Percentiles rank a stretch among this genome's conserved stretches.
Conservation (phyloP, 768 basidiomycete species). For the Phanerochaete sordida region DNA sequence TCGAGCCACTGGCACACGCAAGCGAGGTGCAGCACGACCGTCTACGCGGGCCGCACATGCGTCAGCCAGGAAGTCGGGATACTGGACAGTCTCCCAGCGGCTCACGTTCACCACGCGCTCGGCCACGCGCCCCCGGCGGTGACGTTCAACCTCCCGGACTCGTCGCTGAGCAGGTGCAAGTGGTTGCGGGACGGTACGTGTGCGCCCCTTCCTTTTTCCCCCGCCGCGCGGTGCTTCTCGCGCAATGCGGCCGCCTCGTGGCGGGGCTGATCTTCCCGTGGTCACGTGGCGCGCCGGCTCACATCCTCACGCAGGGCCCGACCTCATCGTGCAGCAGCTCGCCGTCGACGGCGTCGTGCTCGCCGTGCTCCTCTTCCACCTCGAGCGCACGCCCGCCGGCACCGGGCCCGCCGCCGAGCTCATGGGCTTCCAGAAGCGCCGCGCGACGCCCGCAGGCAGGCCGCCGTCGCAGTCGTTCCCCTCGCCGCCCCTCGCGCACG, state of each 20-base stretch:
- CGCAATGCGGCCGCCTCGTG: slow-evolving; percentile 3
- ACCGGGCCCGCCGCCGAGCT: slow-evolving; percentile 60
- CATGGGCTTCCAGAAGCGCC: slow-evolving; percentile 43
- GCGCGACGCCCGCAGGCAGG: slow-evolving; percentile 22
- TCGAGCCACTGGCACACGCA: slow-evolving; percentile 48
- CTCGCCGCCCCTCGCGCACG: slow-evolving; percentile 3
- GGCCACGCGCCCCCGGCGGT: slow-evolving; percentile 38
- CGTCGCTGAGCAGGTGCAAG: slow-evolving; percentile 58
- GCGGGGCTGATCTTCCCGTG: not conserved
- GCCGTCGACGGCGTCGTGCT: slow-evolving; percentile 60
- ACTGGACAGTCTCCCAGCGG: slow-evolving; percentile 32
- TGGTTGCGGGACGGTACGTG: slow-evolving; percentile 68
- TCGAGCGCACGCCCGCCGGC: slow-evolving; percentile 50
- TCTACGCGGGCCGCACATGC: slow-evolving; percentile 48
- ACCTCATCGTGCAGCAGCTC: slow-evolving; percentile 68
- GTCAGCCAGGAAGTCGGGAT: slow-evolving; percentile 49
- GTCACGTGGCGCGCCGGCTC: not conserved
- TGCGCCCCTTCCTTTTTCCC: slow-evolving; percentile 6
- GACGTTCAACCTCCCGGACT: slow-evolving; percentile 64
- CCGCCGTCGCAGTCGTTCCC: slow-evolving; percentile 22
- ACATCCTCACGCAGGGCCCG: slow-evolving; percentile 34
- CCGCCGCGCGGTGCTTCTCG: not conserved
- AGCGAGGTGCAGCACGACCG: slow-evolving; percentile 62
- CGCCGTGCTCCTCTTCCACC: slow-evolving; percentile 63
- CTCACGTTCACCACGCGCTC: slow-evolving; percentile 19